Evolutionary conservation across 2,329 filamentous ascomycete species (phyloP), one percentile per base, ranked within the genome.

Genomic region (Thermoascus crustaceus): DNA sequence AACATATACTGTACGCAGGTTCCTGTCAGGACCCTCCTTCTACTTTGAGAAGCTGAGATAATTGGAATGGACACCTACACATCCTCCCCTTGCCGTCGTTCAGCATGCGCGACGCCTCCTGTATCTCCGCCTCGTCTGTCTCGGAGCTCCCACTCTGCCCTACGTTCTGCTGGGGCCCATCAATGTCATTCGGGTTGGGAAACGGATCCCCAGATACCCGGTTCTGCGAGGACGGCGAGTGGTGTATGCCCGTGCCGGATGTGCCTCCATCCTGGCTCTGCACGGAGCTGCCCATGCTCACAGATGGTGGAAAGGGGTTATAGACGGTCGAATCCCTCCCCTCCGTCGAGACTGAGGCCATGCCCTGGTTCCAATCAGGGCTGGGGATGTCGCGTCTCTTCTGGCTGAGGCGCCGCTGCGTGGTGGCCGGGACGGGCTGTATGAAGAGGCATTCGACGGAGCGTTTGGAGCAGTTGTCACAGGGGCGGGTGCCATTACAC

Each of bases 31-130:
- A 35, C 17, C 6, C n/a, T 13, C 16, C 37, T 21, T 11, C 5
- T 3, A 23, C 22, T 17, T 11, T 10, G 13, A 2, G 16, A 21
- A 37, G 18, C 13, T 9, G 19, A 27, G 19, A 17, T 19, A 13
- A n/a, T n/a, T n/a, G n/a, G 3, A 14, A 32, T 18, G 10, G 22
- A 6, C 10, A 40, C 46, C 17, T 45, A 50, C 39, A 38, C 32
- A 44, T 39, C 35, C 42, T 40, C 19, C 43, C 75, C 56, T 78
- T 71, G 45, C 75, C 78, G 14, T 76, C 73, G 49, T 82, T 78
- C 43, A 82, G 67, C 49, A 79, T 69, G 47, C 76, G 80, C 62
- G 80, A 74, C 8, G 76, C 66, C 64, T 80, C 76, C 47, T 44
- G 43, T 10, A 39, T 33, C 17, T 47, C 44, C 7, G 43, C 44